phyloP scores from a whole-genome alignment of 1,284 basidiomycete species.

The Microbotryum silenes-acaulis region DNA sequence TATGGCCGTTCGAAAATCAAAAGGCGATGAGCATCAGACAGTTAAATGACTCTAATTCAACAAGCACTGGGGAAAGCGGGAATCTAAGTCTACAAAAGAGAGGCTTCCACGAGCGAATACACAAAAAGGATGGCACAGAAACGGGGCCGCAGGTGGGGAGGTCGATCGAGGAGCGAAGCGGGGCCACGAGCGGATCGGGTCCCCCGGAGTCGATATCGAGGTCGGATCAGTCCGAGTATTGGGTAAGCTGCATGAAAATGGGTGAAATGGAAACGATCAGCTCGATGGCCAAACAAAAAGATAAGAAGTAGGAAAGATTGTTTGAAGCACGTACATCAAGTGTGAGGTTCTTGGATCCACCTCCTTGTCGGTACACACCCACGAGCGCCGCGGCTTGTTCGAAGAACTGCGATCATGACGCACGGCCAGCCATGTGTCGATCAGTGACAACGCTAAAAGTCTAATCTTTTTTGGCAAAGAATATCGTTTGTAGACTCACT shows the following conservation, averaged over 20 bases:
- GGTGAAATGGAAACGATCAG: neutral
- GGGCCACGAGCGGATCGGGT: too few relatives aligned
- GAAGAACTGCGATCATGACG: slow-evolving; percentile 20
- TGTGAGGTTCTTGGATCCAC: slow-evolving; percentile 32
- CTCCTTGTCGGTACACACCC: slow-evolving; percentile 32
- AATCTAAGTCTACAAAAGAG: too few relatives aligned
- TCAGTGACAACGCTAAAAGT: neutral
- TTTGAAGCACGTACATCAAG: slow-evolving; percentile 28
- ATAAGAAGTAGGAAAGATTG: neutral
- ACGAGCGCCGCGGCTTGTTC: slow-evolving; percentile 34
- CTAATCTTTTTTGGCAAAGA: neutral
- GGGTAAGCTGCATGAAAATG: neutral
- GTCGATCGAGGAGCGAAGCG: too few relatives aligned
- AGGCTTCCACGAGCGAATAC: too few relatives aligned
- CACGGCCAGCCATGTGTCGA: neutral
- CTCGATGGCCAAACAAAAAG: neutral
- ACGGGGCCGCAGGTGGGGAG: too few relatives aligned
- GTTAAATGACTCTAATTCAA: too few relatives aligned
- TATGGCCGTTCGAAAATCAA: too few relatives aligned
- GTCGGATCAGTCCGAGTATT: neutral
- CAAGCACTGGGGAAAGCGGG: too few relatives aligned
- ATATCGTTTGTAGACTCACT: slow-evolving; percentile 1
- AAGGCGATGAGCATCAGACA: too few relatives aligned
- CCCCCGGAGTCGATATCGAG: neutral
- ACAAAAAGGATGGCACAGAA: too few relatives aligned